phyloP scores from a whole-genome alignment of 2,329 filamentous ascomycete genomes.

The Monilinia fructicola region DNA sequence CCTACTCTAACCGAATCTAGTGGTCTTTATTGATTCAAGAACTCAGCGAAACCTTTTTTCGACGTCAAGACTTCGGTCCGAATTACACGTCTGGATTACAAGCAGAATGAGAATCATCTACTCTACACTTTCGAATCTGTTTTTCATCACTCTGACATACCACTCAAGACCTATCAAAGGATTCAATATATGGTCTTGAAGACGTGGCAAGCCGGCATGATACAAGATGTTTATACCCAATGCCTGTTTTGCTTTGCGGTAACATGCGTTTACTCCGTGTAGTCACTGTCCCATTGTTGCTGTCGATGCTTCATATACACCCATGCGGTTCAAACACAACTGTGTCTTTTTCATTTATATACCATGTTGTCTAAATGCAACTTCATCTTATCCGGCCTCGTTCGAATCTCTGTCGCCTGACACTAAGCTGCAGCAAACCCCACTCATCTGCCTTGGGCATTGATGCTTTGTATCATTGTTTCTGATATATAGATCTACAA shows the following conservation, averaged over 20 bases:
- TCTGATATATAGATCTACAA: neutral
- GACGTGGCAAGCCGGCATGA: neutral
- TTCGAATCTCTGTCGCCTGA: neutral
- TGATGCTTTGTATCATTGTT: neutral
- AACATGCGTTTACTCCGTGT: neutral
- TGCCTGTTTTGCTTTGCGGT: neutral
- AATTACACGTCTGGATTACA: slow-evolving; percentile 10
- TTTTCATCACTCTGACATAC: neutral
- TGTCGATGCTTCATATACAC: neutral
- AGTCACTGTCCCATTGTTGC: neutral
- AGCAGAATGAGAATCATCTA: neutral
- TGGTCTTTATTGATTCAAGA: neutral
- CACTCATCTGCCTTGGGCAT: neutral
- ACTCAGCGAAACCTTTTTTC: neutral
- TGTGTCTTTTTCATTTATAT: neutral
- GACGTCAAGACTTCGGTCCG: slow-evolving; percentile 6
- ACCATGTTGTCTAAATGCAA: neutral
- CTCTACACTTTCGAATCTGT: neutral
- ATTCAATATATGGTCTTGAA: neutral
- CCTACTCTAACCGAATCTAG: neutral
- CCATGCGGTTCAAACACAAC: neutral
- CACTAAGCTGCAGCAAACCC: neutral
- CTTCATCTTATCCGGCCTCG: neutral
- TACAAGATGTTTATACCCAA: neutral
- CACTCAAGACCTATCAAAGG: neutral